Conservation (phyloP, 225 moss, liverwort and hornwort species). For the Takakia lepidozioides region DNA sequence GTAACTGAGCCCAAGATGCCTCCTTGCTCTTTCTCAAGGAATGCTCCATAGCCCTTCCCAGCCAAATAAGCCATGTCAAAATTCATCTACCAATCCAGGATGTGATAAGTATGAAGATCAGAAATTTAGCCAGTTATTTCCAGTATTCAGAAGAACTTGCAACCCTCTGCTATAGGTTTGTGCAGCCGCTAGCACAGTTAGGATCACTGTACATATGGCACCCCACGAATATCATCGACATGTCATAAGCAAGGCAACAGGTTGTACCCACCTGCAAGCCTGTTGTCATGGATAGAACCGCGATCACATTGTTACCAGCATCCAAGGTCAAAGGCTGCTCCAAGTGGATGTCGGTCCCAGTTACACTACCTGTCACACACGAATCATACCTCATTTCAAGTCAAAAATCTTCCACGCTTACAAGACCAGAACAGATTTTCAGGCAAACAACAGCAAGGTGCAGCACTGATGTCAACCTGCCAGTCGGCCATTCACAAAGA, state of each 20-base stretch:
- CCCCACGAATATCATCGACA: not conserved
- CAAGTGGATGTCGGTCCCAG: conserved; percentile 30
- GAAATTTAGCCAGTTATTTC: no score
- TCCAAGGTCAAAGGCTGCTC: conserved; percentile 30
- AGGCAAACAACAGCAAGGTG: not conserved
- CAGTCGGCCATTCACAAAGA: conserved; percentile 34
- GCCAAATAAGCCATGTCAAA: not conserved
- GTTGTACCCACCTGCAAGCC: conserved; percentile 38
- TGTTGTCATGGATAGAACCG: conserved; percentile 42
- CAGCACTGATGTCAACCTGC: conserved; percentile 8
- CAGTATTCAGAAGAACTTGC: no score
- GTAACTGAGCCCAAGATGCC: conserved; percentile 44
- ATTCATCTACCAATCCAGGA: not conserved
- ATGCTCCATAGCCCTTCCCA: conserved; percentile 65
- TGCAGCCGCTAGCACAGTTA: no score
- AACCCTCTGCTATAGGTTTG: no score
- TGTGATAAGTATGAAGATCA: not conserved
- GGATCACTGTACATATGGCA: no score
- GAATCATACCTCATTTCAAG: not conserved
- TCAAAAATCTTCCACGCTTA: not conserved
- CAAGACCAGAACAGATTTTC: no score
- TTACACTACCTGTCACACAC: conserved; percentile 30
- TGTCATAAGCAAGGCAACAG: not conserved
- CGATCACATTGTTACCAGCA: conserved; percentile 29
- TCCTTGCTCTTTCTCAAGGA: conserved; percentile 59